phyloP scores from a whole-genome alignment of 1,284 basidiomycete genomes.

The Irpex rosettiformis region DNA sequence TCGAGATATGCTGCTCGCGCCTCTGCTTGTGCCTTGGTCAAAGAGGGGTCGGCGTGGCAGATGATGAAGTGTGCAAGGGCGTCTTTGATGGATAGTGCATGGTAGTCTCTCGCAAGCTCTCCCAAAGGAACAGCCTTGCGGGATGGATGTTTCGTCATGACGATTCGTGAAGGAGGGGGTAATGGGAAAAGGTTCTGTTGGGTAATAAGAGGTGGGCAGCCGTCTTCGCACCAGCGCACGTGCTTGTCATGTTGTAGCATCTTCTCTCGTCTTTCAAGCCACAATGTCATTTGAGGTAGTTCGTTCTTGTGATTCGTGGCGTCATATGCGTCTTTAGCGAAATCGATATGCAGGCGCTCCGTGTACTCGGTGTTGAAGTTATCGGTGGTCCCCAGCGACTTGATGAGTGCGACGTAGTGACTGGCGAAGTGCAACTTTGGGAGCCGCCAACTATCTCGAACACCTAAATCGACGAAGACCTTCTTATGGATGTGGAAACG shows the following conservation, averaged over 20 bases:
- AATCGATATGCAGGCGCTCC: conserved; percentile 31
- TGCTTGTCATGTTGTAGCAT: too few species aligned
- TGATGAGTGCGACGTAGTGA: conserved; percentile 23
- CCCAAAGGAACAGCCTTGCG: conserved; percentile 18
- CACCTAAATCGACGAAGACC: conserved; percentile 23
- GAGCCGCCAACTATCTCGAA: too few species aligned
- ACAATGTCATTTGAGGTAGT: conserved; percentile 32
- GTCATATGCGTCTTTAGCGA: too few species aligned
- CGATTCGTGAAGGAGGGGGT: conserved; percentile 3
- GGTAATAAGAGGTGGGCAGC: conserved; percentile 19
- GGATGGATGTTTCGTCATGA: conserved; percentile 26
- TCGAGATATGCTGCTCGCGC: neutral
- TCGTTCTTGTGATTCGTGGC: conserved; percentile 32
- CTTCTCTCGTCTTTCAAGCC: conserved; percentile 29
- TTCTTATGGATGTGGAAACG: conserved; percentile 30
- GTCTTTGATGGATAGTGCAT: conserved; percentile 22
- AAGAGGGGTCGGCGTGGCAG: neutral
- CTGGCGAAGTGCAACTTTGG: conserved; percentile 27
- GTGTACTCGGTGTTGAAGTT: conserved; percentile 27
- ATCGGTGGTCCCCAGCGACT: conserved; percentile 21
- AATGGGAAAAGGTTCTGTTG: conserved; percentile 1
- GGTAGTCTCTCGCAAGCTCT: conserved; percentile 20
- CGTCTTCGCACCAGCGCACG: too few species aligned
- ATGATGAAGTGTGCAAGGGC: conserved; percentile 10
- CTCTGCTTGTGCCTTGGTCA: neutral